These are phyloP conservation scores for Elsinoe fawcettii DNA, from an alignment of 2,329 filamentous ascomycete species.

Conservation along the genomic window DNA sequence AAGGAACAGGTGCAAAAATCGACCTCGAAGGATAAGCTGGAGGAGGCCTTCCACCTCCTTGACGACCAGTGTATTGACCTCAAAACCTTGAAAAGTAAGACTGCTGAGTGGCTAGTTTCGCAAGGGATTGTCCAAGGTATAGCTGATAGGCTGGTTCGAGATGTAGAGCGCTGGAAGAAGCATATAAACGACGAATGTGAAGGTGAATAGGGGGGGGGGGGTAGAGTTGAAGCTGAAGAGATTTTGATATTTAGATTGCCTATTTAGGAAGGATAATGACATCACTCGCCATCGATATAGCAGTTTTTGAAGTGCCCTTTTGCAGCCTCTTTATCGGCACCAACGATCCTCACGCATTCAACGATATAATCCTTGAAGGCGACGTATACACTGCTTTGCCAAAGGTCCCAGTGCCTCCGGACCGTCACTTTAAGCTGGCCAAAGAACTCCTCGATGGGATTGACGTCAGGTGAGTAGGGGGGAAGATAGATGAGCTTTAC, in stretches of 20 bases:
- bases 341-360: neutral
- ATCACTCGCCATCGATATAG: neutral
- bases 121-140: no score
- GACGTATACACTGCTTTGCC: no score
- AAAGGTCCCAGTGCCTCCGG: no score
- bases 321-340: neutral
- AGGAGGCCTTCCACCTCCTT: neutral
- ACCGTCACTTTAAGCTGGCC: no score
- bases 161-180: no score
- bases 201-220: neutral
- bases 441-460: constrained; percentile 19
- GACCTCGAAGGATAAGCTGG: neutral
- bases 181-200: no score
- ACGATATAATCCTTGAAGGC: neutral
- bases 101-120: neutral
- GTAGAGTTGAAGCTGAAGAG: neutral
- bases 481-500: constrained; percentile 17
- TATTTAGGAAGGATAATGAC: no score
- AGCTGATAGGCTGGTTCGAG: no score
- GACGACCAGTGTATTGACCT: constrained; percentile 2
- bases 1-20: neutral
- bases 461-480: constrained; percentile 19
- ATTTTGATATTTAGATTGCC: neutral
- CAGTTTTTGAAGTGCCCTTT: neutral
- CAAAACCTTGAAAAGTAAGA: neutral